Evolutionary conservation across 2,329 filamentous ascomycete species (phyloP).

Genomic region (Hysterium pulicare): DNA sequence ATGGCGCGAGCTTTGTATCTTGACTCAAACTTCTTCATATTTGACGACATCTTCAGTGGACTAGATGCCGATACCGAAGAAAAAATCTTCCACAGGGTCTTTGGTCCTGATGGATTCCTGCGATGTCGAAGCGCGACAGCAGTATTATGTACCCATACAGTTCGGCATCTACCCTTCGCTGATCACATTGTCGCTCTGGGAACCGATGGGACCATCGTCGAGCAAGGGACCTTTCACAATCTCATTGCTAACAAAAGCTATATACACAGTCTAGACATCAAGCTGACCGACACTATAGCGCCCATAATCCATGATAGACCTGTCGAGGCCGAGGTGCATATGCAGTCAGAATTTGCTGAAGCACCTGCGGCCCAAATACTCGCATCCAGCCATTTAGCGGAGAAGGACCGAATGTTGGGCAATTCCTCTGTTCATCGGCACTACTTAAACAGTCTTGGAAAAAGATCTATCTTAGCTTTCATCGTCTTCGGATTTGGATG

Average conservation of each 20-base stretch:
- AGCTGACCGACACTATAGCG: background rate
- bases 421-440: background rate
- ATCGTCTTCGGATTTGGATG: background rate
- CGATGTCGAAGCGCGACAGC: constrained; percentile 23
- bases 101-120: constrained; percentile 42
- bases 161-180: constrained; percentile 29
- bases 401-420: too few species aligned
- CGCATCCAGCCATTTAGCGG: too few species aligned
- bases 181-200: constrained; percentile 42
- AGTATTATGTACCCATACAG: constrained; percentile 13
- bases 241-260: constrained; percentile 10
- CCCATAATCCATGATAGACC: background rate
- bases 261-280: background rate
- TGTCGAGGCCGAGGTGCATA: background rate
- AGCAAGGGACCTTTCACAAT: constrained; percentile 40
- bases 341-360: too few species aligned
- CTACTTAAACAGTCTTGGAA: background rate
- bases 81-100: constrained; percentile 42
- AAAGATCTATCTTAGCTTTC: background rate
- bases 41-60: constrained; percentile 49
- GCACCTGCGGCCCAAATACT: too few species aligned
- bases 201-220: constrained; percentile 23
- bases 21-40: constrained; percentile 38
- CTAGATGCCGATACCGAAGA: constrained; percentile 46
- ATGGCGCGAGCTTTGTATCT: constrained; percentile 49